Base-by-base conservation (phyloP, 805 yeast species). In the Ogataea trehalophila region DNA sequence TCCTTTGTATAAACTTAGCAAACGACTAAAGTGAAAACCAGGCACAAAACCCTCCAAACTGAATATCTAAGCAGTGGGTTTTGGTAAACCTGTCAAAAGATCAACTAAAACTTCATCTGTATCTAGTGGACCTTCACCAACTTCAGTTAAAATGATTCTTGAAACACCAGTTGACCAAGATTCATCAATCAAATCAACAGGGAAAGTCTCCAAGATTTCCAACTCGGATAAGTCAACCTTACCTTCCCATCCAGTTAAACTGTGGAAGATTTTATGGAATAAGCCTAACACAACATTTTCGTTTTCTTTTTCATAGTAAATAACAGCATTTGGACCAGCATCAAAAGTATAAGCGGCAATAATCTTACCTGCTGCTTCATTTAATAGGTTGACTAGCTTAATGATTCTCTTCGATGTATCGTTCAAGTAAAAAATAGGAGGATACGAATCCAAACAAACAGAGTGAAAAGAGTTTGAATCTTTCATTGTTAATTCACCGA, bases 321-420 rank as follows among this genome's bases (percentile, higher is more conserved):
- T 78, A 40, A 94, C 99, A 18, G 97, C 96, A 69, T 94, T 94
- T 68, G 99, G 99, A 63, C 99, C 99, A 33, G 99, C 99, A 68
- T 94, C 99, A 62, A 86, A 94, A 1, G 99, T 94, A 69, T 94
- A 94, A 36, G 98, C 98, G 13, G 96, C 99, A 46, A 92, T 76
- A 13, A 77, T 76, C 60, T 77, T 73, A 44, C 86, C 87, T 34
- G 78, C 82, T 4, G 65, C 55, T 54, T 76, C 83, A 63, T 94
- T 94, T 64, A 94, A 79, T 46, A 75, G 71, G 67, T 94, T 95
- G 42, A 90, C 77, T 43, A 87, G 72, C 57, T 85, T 86, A 54
- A 91, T 85, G 60, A 89, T 79, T 45, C 81, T 82, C 58, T 86
- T 85, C 6, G 97, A 90, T 7, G 94, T 87, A 65, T 92, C 98